Base-by-base conservation (phyloP, 1,284 basidiomycete genomes). In the Ganoderma resinaceum region DNA sequence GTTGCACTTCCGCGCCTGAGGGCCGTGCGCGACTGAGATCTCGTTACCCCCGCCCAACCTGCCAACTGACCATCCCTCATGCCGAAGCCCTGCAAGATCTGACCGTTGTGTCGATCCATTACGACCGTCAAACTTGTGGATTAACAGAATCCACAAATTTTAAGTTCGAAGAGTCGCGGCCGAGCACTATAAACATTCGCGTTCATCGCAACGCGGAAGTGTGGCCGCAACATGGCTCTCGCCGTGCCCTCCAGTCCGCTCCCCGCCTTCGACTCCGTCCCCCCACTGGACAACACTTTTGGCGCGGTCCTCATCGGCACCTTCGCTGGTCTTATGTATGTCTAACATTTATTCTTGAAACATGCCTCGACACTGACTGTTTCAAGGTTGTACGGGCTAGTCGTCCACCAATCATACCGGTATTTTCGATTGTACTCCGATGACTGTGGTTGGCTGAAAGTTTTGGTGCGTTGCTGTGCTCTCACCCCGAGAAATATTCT, bases 231-330 rank as follows among this genome's bases (percentile, higher is more conserved):
- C 23, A 49, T 49, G 23, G 23, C 23, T 20, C 1, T 7, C 20
- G 46, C 14, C 23, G 20, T 26, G 46, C 9, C 46, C 23, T 26
- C 46, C 3, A 49, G 46, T 49, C 23, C 46, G 23, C 23, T 26
- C 9, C n/a, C 35, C 33, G 3, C 23, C 6, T 8, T 26, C 46
- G 5, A 23, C 46, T 14, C 46, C n/a, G 23, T 26, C n/a, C 46
- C 46, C 9, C 20, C 33, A 9, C 49, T 71, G 2, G 62, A 65
- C 26, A 59, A 63, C 31, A 65, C 62, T 1, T 68, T 66, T 20
- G 70, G 70, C 1, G 70, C 67, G 0, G 4, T 71, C 8, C 52
- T 71, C 2, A 52, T 71, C 6, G 70, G 70, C 2, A 68, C 70
- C 1, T 68, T 66, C 33, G n/a, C 66, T 4, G 62, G 65, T 1